Evolutionary conservation across 805 yeast species (phyloP).

Genomic region (Candida boidinii): DNA sequence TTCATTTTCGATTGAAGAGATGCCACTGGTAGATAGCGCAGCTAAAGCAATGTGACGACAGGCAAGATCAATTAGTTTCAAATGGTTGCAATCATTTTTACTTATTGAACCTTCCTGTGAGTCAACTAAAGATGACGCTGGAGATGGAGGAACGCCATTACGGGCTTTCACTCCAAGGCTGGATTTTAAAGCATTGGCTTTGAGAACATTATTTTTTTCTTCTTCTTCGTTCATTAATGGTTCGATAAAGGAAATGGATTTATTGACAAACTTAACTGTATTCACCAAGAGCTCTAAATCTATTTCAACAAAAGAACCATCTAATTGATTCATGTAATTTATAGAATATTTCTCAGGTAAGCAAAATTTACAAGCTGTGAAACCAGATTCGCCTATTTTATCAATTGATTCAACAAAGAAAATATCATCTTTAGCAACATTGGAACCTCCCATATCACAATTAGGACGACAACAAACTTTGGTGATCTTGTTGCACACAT

Average conservation of each 20-base stretch:
- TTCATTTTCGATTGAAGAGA: background rate
- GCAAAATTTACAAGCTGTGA: constrained; percentile 44
- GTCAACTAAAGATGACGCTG: constrained; percentile 11
- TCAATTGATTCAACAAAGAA: constrained; percentile 31
- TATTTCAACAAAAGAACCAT: constrained; percentile 28
- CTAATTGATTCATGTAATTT: constrained; percentile 10
- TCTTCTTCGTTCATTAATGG: constrained; percentile 41
- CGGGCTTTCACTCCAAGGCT: constrained; percentile 6
- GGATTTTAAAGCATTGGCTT: constrained; percentile 9
- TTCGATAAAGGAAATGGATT: constrained; percentile 47
- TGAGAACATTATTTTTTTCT: constrained; percentile 23
- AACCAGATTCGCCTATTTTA: constrained; percentile 39
- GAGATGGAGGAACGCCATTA: constrained; percentile 4
- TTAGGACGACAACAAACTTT: constrained; percentile 58
- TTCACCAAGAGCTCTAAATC: constrained; percentile 35
- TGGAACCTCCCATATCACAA: constrained; percentile 36
- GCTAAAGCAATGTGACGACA: constrained; percentile 80
- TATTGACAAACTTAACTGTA: constrained; percentile 49
- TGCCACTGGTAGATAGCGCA: constrained; percentile 31
- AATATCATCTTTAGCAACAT: constrained; percentile 36
- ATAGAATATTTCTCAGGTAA: constrained; percentile 30
- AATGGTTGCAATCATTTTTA: constrained; percentile 61
- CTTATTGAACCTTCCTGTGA: constrained; percentile 30
- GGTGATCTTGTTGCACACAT: constrained; percentile 37
- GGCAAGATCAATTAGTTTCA: constrained; percentile 63